These are phyloP conservation scores for Pyricularia pennisetigena DNA, from an alignment of 2,329 filamentous ascomycete species.

Conservation along the genomic window DNA sequence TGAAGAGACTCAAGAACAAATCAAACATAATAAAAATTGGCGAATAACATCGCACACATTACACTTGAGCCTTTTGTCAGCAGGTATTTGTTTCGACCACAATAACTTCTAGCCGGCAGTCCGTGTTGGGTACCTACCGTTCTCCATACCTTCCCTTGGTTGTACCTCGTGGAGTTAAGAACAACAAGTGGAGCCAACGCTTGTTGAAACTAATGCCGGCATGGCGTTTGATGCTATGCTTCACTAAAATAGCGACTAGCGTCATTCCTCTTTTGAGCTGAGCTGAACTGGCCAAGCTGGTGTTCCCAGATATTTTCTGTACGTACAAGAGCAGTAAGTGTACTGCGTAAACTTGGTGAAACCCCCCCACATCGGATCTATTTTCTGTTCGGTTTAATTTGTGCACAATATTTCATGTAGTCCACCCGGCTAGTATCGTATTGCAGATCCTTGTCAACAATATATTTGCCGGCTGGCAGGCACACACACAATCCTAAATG, in stretches of 20 bases:
- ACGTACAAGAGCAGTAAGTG: no score
- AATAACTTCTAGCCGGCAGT: not conserved
- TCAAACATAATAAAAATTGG: no score
- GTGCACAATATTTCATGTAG: not conserved
- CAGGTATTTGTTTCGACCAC: no score
- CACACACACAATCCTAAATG: not conserved
- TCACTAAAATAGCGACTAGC: not conserved
- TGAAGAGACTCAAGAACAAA: no score
- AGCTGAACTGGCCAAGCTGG: no score
- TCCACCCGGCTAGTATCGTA: not conserved
- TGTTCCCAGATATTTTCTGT: no score
- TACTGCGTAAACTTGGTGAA: no score
- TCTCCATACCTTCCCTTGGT: no score
- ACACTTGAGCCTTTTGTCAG: no score
- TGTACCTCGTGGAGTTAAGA: not conserved
- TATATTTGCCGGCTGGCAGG: not conserved
- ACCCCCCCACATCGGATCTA: not conserved
- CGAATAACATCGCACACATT: no score
- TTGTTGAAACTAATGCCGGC: not conserved
- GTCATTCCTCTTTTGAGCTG: not conserved
- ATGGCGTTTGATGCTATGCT: not conserved
- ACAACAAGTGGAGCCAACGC: not conserved
- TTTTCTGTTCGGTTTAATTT: not conserved
- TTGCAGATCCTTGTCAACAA: not conserved
- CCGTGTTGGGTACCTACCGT: not conserved